Conservation (phyloP, 1,139 yeast genomes). For the Arxiozyma slooffiae region DNA sequence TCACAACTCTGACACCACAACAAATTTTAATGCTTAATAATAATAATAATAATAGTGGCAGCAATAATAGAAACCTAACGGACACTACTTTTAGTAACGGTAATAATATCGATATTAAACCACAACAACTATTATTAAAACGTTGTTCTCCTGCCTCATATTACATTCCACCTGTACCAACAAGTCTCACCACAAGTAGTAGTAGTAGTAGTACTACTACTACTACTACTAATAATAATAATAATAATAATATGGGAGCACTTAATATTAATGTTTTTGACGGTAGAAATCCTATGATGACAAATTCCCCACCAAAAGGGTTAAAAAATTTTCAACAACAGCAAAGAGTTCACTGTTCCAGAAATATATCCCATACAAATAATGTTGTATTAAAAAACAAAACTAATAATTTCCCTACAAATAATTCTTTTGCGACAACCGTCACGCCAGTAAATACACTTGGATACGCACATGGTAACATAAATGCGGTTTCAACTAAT, state of each 20-base stretch:
- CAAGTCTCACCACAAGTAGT: constrained; percentile 1
- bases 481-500: neutral
- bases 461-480: neutral
- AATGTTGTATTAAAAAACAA: neutral
- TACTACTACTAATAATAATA: no score
- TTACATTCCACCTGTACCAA: neutral
- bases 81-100: neutral
- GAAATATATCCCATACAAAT: constrained; percentile 6
- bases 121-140: constrained; percentile 17
- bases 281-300: constrained; percentile 31
- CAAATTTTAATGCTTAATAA: constrained; percentile 16
- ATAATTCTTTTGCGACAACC: constrained; percentile 16
- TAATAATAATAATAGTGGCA: no score
- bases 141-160: constrained; percentile 23
- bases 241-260: constrained; percentile 1
- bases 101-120: constrained; percentile 4
- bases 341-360: constrained; percentile 14
- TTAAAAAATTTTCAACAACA: constrained; percentile 17
- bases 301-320: constrained; percentile 19
- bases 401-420: constrained; percentile 5
- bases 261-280: constrained; percentile 15
- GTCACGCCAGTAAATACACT: neutral
- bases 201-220: constrained; percentile 3
- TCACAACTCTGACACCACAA: constrained; percentile 18
- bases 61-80: neutral